Base-by-base conservation (phyloP, 441 rosid species). In the Cnidoscolus chayamansa region DNA sequence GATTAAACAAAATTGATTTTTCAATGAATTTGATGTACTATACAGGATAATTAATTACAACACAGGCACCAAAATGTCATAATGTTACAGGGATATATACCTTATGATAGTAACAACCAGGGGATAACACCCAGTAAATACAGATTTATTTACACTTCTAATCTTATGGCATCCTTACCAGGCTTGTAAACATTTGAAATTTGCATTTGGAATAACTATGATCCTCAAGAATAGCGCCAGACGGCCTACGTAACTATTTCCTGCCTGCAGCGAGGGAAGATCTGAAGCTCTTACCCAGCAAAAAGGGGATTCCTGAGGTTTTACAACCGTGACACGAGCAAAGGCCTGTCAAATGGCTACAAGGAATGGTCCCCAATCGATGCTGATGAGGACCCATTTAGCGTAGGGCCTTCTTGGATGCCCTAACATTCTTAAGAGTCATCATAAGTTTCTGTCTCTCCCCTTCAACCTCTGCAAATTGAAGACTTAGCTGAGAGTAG, bases 381-480 rank as follows among this genome's bases (percentile, higher is more conserved):
- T 12, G 86, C 88, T 16, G 93, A 84, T 25, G 90, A 81, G 48
- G 90, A 77, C 63, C 81, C 83, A 62, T 82, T 83, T 37, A 85
- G 67, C 65, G 79, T 69, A 48, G 72, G 1, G 85, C 74, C 81
- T 88, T 96, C 84, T 86, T 90, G 48, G 90, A 83, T 60, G 97
- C 80, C 32, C 98, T 86, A 35, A 91, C 88, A 72, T 85, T 91
- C 88, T 96, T 96, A 63, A 96, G 90, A 43, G 94, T 83, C 97
- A 94, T 92, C 67, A 87, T 88, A 60, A 92, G 97, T 77, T 88
- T 89, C 81, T 94, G 97, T 72, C 98, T 86, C 82, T 94, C 96
- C 5, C 98, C 97, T 86, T 94, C 99, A 3, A 94, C 99, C 88
- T 94, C 98, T 2, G 98, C 98, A 53, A 94, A 92, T 78, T 79